Evolutionary conservation across 2,329 filamentous ascomycete genomes (phyloP).

Genomic region (Cryphonectria japonica): DNA sequence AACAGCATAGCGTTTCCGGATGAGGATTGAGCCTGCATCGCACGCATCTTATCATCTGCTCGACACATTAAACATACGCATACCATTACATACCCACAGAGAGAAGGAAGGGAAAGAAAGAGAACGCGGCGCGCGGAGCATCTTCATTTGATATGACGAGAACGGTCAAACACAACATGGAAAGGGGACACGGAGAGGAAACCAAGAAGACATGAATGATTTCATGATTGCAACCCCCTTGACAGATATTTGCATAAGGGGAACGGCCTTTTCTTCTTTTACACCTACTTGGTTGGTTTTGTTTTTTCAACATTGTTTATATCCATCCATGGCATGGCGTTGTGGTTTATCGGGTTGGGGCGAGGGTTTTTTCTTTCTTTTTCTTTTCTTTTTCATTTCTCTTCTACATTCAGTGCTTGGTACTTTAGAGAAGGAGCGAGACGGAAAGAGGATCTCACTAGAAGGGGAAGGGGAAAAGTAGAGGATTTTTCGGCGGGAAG

Average conservation of each 20-base stretch:
- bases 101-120: too few species aligned
- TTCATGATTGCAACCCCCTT: not conserved
- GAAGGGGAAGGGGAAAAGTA: not conserved
- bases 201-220: not conserved
- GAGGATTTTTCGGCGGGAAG: not conserved
- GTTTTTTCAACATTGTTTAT: not conserved
- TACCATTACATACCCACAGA: not conserved
- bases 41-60: too few species aligned
- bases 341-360: not conserved
- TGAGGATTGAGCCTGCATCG: not conserved
- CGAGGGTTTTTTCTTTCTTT: not conserved
- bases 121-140: not conserved
- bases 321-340: slow-evolving; percentile 5
- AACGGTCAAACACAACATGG: not conserved
- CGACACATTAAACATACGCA: not conserved
- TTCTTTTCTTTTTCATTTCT: not conserved
- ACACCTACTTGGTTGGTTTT: too few species aligned
- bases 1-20: not conserved
- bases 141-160: not conserved
- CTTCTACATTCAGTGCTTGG: not conserved
- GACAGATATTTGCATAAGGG: not conserved
- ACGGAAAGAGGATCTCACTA: not conserved
- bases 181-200: not conserved
- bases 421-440: not conserved
- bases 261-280: not conserved